Percentiles rank a stretch among this genome's conserved stretches.
Conservation (phyloP, 768 basidiomycete species). For the Kwoniella mangroviensis region DNA sequence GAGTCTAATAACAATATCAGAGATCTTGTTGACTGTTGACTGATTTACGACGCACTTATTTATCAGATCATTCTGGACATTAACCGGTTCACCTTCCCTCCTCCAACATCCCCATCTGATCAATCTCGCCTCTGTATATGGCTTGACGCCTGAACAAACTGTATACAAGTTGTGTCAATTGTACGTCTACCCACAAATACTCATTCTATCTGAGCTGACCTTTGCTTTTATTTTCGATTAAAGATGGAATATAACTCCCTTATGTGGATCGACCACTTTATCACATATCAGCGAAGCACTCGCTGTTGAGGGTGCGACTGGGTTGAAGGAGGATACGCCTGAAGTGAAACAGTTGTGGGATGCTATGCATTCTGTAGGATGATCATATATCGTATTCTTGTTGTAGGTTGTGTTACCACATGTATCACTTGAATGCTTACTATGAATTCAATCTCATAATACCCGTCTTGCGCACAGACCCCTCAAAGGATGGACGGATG, state of each 20-base stretch:
- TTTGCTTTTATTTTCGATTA: not conserved
- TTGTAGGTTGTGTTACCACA: not conserved
- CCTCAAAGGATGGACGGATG: not conserved
- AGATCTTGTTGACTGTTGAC: not conserved
- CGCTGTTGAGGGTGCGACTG: slow-evolving; percentile 29
- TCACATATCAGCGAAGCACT: slow-evolving; percentile 73
- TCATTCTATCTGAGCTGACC: no score
- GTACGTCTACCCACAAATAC: slow-evolving; percentile 34
- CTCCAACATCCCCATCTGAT: slow-evolving; percentile 63
- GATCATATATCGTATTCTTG: no score
- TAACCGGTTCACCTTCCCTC: slow-evolving; percentile 74
- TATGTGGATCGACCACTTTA: slow-evolving; percentile 74
- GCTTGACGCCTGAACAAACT: slow-evolving; percentile 69
- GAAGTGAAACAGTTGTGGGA: slow-evolving; percentile 27
- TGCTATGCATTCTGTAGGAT: slow-evolving; percentile 18
- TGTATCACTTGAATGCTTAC: not conserved
- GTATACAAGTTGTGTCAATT: slow-evolving; percentile 71
- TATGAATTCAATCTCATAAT: no score
- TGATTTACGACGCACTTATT: not conserved
- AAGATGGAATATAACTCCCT: slow-evolving; percentile 68
- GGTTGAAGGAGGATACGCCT: slow-evolving; percentile 16
- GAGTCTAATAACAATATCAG: slow-evolving; percentile 17
- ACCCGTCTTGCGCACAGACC: not conserved
- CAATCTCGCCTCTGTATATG: slow-evolving; percentile 61
- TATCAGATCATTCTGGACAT: slow-evolving; percentile 81